Conservation (phyloP, 768 basidiomycete genomes). For the Dictyophora rubrovolvata region DNA sequence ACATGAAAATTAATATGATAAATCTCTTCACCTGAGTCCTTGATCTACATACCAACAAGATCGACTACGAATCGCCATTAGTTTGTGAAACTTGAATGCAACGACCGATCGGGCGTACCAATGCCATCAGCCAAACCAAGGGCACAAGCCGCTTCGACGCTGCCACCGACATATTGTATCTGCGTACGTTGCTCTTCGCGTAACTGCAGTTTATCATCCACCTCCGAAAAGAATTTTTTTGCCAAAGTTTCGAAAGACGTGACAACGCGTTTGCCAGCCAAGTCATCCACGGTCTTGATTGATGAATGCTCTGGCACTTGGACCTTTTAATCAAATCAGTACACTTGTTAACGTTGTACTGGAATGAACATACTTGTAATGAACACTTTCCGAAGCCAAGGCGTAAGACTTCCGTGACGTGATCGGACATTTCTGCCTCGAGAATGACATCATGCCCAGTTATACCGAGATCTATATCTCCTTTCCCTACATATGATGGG, state of each 20-base stretch:
- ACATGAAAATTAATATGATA: background rate
- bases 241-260: constrained; percentile 92
- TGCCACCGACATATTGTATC: constrained; percentile 94
- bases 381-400: constrained; percentile 91
- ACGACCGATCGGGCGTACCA: constrained; percentile 38
- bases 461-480: constrained; percentile 92
- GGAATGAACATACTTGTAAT: constrained; percentile 38
- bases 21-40: background rate
- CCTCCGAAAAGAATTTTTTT: constrained; percentile 57
- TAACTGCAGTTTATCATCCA: constrained; percentile 43
- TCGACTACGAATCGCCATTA: constrained; percentile 55
- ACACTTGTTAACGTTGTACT: background rate
- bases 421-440: constrained; percentile 72
- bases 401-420: constrained; percentile 68
- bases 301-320: constrained; percentile 77
- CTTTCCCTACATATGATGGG: constrained; percentile 96
- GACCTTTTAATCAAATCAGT: constrained; percentile 29
- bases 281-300: constrained; percentile 62
- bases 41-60: constrained; percentile 67
- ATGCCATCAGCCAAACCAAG: constrained; percentile 96
- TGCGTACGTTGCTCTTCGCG: constrained; percentile 56
- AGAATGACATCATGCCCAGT: constrained; percentile 97
- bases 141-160: constrained; percentile 96
- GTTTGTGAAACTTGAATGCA: background rate
- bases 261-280: constrained; percentile 87